Percentiles rank a stretch among this genome's conserved stretches.
Evolutionary conservation across 257 asterid genomes (phyloP).

Genomic region (Fraxinus quadrangulata): DNA sequence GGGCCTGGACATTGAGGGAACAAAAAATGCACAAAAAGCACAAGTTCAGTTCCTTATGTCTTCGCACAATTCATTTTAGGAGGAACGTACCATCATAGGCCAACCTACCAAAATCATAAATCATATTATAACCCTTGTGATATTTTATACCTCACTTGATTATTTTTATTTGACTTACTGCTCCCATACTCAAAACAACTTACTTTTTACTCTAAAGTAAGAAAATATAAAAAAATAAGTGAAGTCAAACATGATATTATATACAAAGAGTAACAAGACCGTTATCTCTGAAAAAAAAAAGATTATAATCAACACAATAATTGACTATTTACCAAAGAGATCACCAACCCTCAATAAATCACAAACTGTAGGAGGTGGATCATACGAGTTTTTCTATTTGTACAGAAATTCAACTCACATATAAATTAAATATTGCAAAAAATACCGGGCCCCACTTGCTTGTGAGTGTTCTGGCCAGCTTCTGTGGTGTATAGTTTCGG

Average conservation of each 20-base stretch:
- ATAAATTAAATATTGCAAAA: no score
- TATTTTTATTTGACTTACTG: neutral
- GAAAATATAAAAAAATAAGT: no score
- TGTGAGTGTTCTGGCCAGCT: no score
- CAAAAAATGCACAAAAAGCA: no score
- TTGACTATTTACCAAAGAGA: slow-evolving; percentile 1
- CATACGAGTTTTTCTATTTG: no score
- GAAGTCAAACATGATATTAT: neutral
- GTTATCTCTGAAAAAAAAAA: neutral
- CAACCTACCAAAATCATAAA: no score
- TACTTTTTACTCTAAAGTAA: neutral
- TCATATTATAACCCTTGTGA: no score
- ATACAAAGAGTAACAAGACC: neutral
- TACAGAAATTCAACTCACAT: no score
- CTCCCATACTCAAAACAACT: neutral
- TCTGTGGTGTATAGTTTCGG: no score
- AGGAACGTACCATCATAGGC: no score
- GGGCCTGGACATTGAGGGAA: no score
- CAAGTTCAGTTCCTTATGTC: neutral
- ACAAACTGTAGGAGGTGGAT: neutral
- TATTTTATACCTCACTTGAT: neutral
- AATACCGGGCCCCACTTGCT: no score
- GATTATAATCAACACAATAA: neutral
- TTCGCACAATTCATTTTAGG: neutral
- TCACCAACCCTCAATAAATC: neutral